Evolutionary conservation across 768 basidiomycete genomes (phyloP), one percentile per base, ranked within the genome.

Genomic region (Trametes cubensis): DNA sequence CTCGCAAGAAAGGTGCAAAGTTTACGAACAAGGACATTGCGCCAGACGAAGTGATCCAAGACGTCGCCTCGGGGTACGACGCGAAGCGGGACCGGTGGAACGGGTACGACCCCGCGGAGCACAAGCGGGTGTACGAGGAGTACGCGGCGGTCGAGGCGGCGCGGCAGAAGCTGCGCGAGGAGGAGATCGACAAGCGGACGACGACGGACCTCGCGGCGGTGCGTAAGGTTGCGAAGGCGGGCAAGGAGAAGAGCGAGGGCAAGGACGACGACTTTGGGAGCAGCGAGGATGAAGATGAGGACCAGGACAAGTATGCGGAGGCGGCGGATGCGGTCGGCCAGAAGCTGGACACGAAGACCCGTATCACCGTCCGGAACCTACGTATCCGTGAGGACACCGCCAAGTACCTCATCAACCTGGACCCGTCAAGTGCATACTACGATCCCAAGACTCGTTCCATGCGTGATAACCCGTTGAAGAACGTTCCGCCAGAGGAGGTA

Each of bases 381-480:
- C 92, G 97, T 79, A 98, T 99, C 67, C 89, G 97, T 72, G 97
- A 99, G 77, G 97, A 99, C 73, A 98, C 96, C 1, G 97, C 97
- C 11, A 99, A 99, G 74, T 99, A 99, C 73, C 84, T 99, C 71
- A 91, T 96, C 74, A 99, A 98, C 73, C 74, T 99, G 74, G 95
- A 98, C 74, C 90, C 90, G 1, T 89, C 93, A 0, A 94, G 92
- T 69, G 97, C 97, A 10, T 98, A 98, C 78, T 99, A 99, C 72
- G 97, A 99, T 72, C 97, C 97, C 49, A 99, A 99, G 79, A 98
- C 97, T 14, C 89, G 97, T 71, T 98, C 96, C 7, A 99, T 99
- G 97, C 90, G 97, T 76, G 97, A 99, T 70, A 95, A 96, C 44
- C 97, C 96, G 0, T 62, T 87, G 15, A 85, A 84, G 72, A 84